A percentile compares a stretch with the other conserved stretches of the same genome.
phyloP scores from a whole-genome alignment of 148 eudicot genomes.

The Polygonum aviculare region DNA sequence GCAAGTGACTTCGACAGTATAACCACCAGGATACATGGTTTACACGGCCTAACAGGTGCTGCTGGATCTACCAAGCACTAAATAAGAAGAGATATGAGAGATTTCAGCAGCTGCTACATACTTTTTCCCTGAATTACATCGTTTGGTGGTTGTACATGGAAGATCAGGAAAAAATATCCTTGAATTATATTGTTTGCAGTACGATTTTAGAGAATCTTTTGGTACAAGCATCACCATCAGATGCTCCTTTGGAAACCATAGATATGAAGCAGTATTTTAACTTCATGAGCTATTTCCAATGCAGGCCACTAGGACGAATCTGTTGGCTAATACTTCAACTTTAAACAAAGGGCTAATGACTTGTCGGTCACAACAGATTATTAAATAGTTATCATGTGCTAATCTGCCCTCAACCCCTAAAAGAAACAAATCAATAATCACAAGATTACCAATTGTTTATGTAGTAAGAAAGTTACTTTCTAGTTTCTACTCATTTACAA shows the following conservation, averaged over 20 bases:
- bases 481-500: background rate
- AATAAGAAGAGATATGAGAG: background rate
- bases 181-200: background rate
- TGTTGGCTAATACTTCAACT: background rate
- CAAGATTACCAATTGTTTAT: background rate
- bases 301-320: background rate
- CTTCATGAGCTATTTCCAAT: background rate
- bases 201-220: background rate
- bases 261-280: background rate
- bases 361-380: background rate
- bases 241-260: background rate
- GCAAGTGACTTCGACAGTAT: conserved; percentile 15
- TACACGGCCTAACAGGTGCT: background rate
- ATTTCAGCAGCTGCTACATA: background rate
- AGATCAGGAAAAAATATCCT: no score
- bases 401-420: background rate
- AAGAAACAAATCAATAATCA: background rate
- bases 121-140: background rate
- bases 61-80: background rate
- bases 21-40: conserved; percentile 11
- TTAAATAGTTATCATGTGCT: background rate
- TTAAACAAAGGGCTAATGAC: background rate
- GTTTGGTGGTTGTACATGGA: background rate
- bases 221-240: background rate
- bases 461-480: background rate